These are phyloP conservation scores for Eleusine coracana DNA, from an alignment of 176 grass and related monocot species.

Conservation along the genomic window DNA sequence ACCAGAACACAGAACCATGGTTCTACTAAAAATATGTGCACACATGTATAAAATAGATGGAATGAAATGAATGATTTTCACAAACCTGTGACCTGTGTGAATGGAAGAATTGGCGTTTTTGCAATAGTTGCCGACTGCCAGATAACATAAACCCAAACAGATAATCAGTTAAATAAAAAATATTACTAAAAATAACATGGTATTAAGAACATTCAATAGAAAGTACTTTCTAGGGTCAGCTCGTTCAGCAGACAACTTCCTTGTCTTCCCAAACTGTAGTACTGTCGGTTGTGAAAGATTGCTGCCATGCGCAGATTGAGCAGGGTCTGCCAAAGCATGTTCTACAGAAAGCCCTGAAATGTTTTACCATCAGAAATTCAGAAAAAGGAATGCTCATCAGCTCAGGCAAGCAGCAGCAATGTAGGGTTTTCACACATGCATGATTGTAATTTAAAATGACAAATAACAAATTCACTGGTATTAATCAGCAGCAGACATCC, in stretches of 20 bases:
- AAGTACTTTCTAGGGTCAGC: conserved; percentile 95
- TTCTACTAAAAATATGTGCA: conserved; percentile 23
- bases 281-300: conserved; percentile 78
- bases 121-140: conserved; percentile 83
- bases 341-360: conserved; percentile 53
- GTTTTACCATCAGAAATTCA: conserved; percentile 9
- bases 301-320: conserved; percentile 63
- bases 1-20: background rate
- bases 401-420: conserved; percentile 15
- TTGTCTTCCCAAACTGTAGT: conserved; percentile 91
- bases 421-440: background rate
- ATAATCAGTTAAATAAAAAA: conserved; percentile 24
- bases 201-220: conserved; percentile 40
- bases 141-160: conserved; percentile 43
- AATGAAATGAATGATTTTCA: conserved; percentile 8
- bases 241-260: conserved; percentile 86
- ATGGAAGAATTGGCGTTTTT: conserved; percentile 97
- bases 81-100: conserved; percentile 95
- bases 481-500: background rate
- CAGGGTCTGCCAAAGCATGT: conserved; percentile 69
- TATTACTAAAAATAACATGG: background rate
- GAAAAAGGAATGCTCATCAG: background rate
- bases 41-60: background rate
- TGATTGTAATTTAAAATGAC: background rate
- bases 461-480: background rate